Evolutionary conservation across 805 yeast species (phyloP), one percentile per base, ranked within the genome.

Genomic region (Pichia thaimueangensis): DNA sequence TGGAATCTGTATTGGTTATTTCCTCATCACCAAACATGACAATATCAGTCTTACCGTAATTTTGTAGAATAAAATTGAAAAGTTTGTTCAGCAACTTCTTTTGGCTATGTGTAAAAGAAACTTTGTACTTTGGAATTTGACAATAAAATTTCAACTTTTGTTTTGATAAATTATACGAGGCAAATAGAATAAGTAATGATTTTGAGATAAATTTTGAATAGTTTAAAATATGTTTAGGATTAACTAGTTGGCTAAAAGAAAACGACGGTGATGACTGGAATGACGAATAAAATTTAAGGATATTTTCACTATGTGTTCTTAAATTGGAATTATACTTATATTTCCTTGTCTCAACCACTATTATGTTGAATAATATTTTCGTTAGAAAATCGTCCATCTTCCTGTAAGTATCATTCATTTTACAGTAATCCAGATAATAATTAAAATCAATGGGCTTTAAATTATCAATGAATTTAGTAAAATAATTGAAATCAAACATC

Each of bases 271-370:
- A 20, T n/a, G 20, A 9, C 6, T 30, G 9, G 2, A 34, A 39
- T n/a, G 46, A 30, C 4, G 28, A 17, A 30, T 43, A 43, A 15
- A 43, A 38, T 27, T 43, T 43, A 12, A 43, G 21, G 15, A 25
- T 7, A 23, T 21, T 33, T 6, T 30, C 20, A 11, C 25, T 34
- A 25, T 34, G 39, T 13, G 24, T 32, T 19, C 16, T 29, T 16
- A 43, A 24, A 0, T 15, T 38, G 8, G 30, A 13, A 25, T 43
- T 29, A 13, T 20, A 38, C 25, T 28, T 15, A 30, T 42, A 42
- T 15, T 6, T 15, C 27, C 29, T 33, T 4, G 39, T 28, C 23
- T 28, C 12, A 8, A n/a, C 11, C 3, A 33, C 37, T 19, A 42
- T 33, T 2, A 34, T 17, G 16, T 42, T 37, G 9, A 22, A 32